Evolutionary conservation across 164 flowering plant species (phyloP), one percentile per base, ranked within the genome.

Genomic region (Vitis rotundifolia): DNA sequence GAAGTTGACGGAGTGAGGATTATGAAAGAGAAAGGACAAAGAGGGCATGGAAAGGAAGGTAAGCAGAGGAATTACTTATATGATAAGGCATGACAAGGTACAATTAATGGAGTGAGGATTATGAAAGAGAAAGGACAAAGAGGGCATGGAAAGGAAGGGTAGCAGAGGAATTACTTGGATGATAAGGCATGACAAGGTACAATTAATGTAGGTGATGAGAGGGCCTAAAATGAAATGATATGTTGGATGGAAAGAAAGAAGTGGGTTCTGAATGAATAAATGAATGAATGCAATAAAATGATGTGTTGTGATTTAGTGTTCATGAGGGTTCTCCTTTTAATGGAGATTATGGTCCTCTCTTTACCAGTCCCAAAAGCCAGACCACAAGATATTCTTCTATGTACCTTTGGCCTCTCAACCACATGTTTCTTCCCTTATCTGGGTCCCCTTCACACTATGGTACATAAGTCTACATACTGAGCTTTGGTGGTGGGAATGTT

Each of bases 151-250:
- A 87, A 84, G 86, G 28, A 58, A 67, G 82, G 83, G 72, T 44
- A 66, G 73, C 84, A 74, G 85, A 68, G 82, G 82, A 79, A 75
- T 83, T 83, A 80, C 89, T 85, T 85, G 84, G 82, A 67, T 76
- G 75, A 80, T 82, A 88, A 87, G 87, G 76, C 76, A 76, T 75
- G 75, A 53, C 60, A 28, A 60, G 62, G 59, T 68, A 82, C 78
- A 81, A 78, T 71, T 49, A 18, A 67, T 26, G 48, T 12, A 64
- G 52, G 60, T 59, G 50, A 37, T 61, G 49, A 62, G 37, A 60
- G 61, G 48, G 65, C 47, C 65, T 63, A 71, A 64, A 53, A 69
- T 63, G 74, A 64, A 53, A 63, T 52, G 66, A 68, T 71, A 71
- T 47, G 37, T 14, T 70, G 64, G 59, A 70, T 48, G 16, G 67